phyloP scores from a whole-genome alignment of 805 yeast genomes.

The Schizosaccharomyces lindneri region DNA sequence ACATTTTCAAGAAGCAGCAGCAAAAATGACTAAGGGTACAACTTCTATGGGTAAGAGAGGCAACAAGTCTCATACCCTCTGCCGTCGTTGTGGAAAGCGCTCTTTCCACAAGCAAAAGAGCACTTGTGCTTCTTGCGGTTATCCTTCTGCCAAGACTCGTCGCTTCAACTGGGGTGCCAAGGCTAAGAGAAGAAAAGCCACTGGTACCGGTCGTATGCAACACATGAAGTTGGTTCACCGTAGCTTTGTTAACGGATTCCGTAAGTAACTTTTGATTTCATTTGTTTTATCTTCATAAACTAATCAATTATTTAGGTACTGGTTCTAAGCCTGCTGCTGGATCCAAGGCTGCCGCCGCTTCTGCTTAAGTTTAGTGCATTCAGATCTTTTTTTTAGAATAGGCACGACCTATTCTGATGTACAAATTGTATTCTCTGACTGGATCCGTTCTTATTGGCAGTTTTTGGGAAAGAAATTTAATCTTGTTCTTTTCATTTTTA shows the following conservation, averaged over 20 bases:
- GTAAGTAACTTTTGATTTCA: constrained; percentile 14
- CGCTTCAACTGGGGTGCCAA: constrained; percentile 90
- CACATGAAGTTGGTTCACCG: constrained; percentile 91
- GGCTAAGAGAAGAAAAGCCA: constrained; percentile 98
- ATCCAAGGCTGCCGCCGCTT: not conserved
- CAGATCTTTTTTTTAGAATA: not conserved
- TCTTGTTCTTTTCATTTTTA: not conserved
- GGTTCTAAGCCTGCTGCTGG: not conserved
- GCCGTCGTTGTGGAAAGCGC: constrained; percentile 86
- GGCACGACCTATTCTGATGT: not conserved
- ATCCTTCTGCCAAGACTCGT: constrained; percentile 97
- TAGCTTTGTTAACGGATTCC: constrained; percentile 98
- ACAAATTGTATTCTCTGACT: not conserved
- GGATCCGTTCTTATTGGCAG: too few species aligned
- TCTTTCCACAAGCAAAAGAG: constrained; percentile 98
- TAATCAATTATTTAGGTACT: not conserved
- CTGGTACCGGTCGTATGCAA: constrained; percentile 99
- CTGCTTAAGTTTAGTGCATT: not conserved
- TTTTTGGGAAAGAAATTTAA: not conserved
- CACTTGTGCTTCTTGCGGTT: constrained; percentile 96
- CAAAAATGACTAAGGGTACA: constrained; percentile 3
- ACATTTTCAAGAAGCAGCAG: not conserved
- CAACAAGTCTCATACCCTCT: constrained; percentile 97
- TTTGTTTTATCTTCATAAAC: not conserved
- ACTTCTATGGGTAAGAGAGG: constrained; percentile 24